Evolutionary conservation across 2,329 filamentous ascomycete species (phyloP).

Genomic region (Venturia nashicola): DNA sequence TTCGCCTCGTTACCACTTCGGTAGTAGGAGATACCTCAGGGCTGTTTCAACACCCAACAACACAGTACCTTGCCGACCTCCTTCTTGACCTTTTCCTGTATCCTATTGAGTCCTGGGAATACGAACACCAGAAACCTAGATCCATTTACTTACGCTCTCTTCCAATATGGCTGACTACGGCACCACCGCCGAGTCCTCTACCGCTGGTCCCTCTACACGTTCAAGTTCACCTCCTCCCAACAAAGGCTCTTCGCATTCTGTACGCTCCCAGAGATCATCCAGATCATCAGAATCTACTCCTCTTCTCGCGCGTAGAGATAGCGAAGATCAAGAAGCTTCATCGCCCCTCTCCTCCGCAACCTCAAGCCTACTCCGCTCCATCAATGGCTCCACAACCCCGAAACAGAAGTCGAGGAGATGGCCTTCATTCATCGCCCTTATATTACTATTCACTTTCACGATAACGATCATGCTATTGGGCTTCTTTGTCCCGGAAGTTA

Average conservation of each 20-base stretch:
- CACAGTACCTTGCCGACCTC: not conserved
- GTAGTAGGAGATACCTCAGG: too few species aligned
- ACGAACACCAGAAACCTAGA: too few species aligned
- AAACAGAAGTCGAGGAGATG: conserved; percentile 36
- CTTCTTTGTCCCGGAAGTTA: conserved; percentile 67
- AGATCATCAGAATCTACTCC: conserved; percentile 28
- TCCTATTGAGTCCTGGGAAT: not conserved
- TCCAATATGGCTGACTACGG: conserved; percentile 22
- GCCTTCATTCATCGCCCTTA: conserved; percentile 67
- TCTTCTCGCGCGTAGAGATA: conserved; percentile 21
- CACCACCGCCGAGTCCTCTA: conserved; percentile 7
- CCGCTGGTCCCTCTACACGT: conserved; percentile 18
- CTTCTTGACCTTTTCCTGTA: not conserved
- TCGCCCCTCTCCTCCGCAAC: conserved; percentile 19
- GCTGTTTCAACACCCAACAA: not conserved
- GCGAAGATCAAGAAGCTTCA: conserved; percentile 14
- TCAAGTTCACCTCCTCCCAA: conserved; percentile 22
- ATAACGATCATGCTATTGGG: conserved; percentile 62
- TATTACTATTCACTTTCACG: conserved; percentile 48
- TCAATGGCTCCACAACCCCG: conserved; percentile 17
- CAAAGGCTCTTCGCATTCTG: conserved; percentile 22
- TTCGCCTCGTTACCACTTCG: not conserved
- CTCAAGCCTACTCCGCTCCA: conserved; percentile 23
- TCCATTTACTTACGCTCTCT: conserved; percentile 5
- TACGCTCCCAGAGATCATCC: conserved; percentile 16